Evolutionary conservation across 768 basidiomycete genomes (phyloP), one percentile per base, ranked within the genome.

Genomic region (Mycena rebaudengoi): DNA sequence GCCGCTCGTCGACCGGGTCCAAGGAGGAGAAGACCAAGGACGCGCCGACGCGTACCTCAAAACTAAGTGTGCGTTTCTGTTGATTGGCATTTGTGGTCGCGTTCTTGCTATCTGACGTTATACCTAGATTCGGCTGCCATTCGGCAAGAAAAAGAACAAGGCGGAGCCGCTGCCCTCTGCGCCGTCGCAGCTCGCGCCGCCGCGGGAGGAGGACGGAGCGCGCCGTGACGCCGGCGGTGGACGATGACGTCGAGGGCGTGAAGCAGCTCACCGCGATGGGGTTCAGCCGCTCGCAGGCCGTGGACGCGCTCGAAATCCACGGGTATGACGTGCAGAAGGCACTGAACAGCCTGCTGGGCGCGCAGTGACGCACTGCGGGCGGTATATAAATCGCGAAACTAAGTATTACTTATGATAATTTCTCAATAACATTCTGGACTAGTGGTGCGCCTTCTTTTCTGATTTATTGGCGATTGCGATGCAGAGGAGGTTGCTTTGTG

Each of bases 261-360:
- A 92, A 89, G 71, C 89, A 91, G 72, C 80, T 99, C 39, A 88
- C 88, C 46, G 85, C 84, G 20, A 98, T 98, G 96, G 97, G 97
- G 25, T 98, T 99, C 81, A 89, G 85, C 64, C 86, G 96, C 40
- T 75, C 80, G 16, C 89, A 96, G 73, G 93, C 94, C 0, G 86
- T 98, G 7, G 84, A 84, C 13, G 95, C 96, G 13, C 82, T 99
- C 7, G 96, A 97, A 75, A 88, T 86, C 60, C 82, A 91, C 72
- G 89, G 88, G 57, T 98, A 97, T 71, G 91, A 96, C 74, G 85
- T 97, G 35, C 89, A 82, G 69, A 86, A 68, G 55, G 65, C 60
- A 82, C 53, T 65, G 48, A 65, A 65, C 64, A 51, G 64, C 59
- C 30, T 65, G 44, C 64, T 65, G 28, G 46, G 39, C 14, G 64